phyloP scores from a whole-genome alignment of 1,284 basidiomycete genomes.

The Tausonia pullulans region DNA sequence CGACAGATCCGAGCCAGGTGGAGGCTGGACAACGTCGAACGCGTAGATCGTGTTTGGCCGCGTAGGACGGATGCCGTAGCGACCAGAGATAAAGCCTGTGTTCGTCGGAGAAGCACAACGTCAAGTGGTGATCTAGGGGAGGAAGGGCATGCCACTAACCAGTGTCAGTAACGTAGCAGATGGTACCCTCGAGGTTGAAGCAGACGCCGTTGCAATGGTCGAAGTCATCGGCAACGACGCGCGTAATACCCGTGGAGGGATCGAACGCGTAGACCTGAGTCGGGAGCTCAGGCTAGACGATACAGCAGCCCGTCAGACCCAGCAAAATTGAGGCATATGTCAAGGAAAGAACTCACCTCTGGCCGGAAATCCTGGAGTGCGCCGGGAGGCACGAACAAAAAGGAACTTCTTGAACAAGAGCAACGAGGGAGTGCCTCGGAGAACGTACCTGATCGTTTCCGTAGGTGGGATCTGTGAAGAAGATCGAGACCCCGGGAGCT shows the following conservation, averaged over 20 bases:
- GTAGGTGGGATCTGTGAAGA: constrained; percentile 5
- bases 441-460: no score
- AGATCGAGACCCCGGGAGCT: background rate
- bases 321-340: no score
- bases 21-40: constrained; percentile 1
- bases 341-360: background rate
- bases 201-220: constrained; percentile 5
- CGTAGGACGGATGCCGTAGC: no score
- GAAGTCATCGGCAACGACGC: constrained; percentile 3
- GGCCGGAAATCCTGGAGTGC: constrained; percentile 1
- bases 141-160: no score
- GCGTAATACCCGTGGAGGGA: background rate
- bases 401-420: no score
- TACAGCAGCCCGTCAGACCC: no score
- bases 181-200: constrained; percentile 8
- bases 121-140: no score
- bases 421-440: no score
- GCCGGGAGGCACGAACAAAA: no score
- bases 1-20: background rate
- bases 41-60: constrained; percentile 3
- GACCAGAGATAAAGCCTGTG: no score
- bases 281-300: constrained; percentile 1
- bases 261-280: constrained; percentile 3
- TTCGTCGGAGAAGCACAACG: no score
- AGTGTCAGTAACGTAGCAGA: constrained; percentile 2